A percentile compares a stretch with the other conserved stretches of the same genome.
Evolutionary conservation across 441 rosid species (phyloP).

Genomic region (Arabidopsis lyrata): DNA sequence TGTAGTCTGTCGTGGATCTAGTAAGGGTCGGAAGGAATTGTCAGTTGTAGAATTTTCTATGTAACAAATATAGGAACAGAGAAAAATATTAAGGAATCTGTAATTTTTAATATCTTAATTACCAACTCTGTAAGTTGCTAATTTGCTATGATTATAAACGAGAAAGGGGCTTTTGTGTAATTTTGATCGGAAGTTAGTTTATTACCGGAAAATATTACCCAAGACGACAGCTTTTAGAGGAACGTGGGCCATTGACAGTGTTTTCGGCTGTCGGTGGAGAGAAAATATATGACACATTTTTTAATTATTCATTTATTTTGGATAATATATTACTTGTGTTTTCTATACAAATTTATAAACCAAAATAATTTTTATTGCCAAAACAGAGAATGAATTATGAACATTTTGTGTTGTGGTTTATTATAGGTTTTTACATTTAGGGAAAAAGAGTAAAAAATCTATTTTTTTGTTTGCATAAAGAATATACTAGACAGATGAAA

Average conservation of each 20-base stretch:
- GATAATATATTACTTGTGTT: not conserved
- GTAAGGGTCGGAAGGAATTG: no score
- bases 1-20: no score
- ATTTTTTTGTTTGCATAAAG: not conserved
- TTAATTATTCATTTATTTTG: slow-evolving; percentile 13
- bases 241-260: slow-evolving; percentile 44
- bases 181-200: slow-evolving; percentile 28
- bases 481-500: not conserved
- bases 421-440: not conserved
- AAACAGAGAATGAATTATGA: not conserved
- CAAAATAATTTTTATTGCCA: not conserved
- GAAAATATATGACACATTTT: slow-evolving; percentile 3
- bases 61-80: no score
- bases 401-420: not conserved
- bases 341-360: not conserved
- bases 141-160: not conserved
- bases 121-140: no score
- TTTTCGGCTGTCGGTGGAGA: slow-evolving; percentile 43
- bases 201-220: slow-evolving; percentile 21
- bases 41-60: no score
- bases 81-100: no score
- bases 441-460: not conserved
- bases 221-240: slow-evolving; percentile 45
- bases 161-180: slow-evolving; percentile 29
- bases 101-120: no score